Base-by-base conservation (phyloP, 2,329 filamentous ascomycete species). In the Aaosphaeria arxii region DNA sequence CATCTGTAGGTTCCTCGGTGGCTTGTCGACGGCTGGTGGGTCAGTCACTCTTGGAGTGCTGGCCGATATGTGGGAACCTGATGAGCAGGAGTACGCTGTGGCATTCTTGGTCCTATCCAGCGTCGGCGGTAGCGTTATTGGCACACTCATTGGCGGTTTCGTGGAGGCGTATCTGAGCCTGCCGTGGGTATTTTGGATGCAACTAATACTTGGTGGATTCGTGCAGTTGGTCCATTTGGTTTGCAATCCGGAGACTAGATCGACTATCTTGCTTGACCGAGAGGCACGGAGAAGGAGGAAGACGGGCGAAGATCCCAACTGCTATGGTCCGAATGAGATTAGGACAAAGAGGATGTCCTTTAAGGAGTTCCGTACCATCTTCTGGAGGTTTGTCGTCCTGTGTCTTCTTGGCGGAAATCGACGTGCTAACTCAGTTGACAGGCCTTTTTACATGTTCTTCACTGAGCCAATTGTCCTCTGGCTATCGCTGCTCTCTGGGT, bases 151-250 rank as follows among this genome's bases (percentile, higher is more conserved):
- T 6, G 80, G 80, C 7, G 80, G 79, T 0, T 80, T 79, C 45
- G 70, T 81, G 5, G 71, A 78, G 39, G 66, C 69, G 7, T 71
- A 72, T 54, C 56, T 77, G 5, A 50, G 63, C 29, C 90, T 88
- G 84, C 79, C 78, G 54, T 91, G 85, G 85, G 82, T 78, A 45
- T 91, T 91, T 65, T 92, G 88, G 88, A 84, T 91, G 46, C 87
- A 91, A 69, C 80, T 92, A 53, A 90, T 91, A 56, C 84, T 92
- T 45, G 88, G 89, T 13, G 85, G 71, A 5, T 76, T 81, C 40
- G 81, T 89, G 3, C 88, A 91, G 62, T 13, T 81, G 4, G 61
- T 88, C 4, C 87, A 91, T 63, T 70, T 86, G 39, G 59, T 88
- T 43, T 76, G 83, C 6, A 88, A 92, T 4, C 87, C 87, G 1